Evolutionary conservation across 2,329 filamentous ascomycete species (phyloP).

Genomic region (Colletotrichum tanaceti): DNA sequence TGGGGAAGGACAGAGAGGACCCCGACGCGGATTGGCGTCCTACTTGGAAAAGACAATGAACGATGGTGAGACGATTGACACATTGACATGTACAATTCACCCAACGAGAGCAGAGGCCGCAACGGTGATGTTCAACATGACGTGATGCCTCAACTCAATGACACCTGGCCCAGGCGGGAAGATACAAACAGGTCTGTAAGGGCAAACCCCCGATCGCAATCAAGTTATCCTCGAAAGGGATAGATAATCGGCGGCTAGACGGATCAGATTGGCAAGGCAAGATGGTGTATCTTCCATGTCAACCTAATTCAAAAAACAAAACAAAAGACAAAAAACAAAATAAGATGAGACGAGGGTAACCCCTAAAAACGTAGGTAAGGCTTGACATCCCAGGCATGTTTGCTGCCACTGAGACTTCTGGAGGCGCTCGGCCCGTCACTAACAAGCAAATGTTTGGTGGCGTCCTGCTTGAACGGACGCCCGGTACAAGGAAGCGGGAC

Average conservation of each 20-base stretch:
- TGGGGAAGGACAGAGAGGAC: no score
- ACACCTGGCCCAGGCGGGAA: neutral
- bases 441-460: conserved; percentile 1
- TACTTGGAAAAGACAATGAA: neutral
- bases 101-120: neutral
- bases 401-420: no score
- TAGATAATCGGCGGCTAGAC: neutral
- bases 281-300: neutral
- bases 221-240: neutral
- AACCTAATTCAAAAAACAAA: neutral
- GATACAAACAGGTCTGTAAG: neutral
- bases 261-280: neutral
- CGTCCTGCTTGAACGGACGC: neutral
- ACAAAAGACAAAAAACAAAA: no score
- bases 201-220: neutral
- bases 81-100: no score
- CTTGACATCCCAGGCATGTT: conserved; percentile 1
- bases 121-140: neutral
- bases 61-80: neutral
- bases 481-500: neutral
- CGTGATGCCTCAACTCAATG: neutral
- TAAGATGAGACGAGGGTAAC: neutral
- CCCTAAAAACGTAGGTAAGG: neutral
- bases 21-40: neutral
- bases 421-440: neutral